Evolutionary conservation across 2,329 filamentous ascomycete genomes (phyloP).

Genomic region (Talaromyces sp.): DNA sequence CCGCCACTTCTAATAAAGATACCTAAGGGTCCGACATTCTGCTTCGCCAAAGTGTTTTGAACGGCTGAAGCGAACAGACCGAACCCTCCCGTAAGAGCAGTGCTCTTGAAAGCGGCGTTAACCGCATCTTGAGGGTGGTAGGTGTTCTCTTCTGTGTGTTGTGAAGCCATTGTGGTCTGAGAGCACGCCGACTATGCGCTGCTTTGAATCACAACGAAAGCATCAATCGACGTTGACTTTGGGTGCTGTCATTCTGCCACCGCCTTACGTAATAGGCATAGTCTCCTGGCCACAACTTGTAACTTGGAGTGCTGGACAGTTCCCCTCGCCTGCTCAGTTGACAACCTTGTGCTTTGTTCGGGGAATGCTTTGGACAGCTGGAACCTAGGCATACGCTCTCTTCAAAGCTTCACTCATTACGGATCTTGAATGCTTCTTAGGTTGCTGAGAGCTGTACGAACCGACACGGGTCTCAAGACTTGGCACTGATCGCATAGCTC

Average conservation of each 20-base stretch:
- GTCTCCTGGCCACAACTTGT: neutral
- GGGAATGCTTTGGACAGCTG: no score
- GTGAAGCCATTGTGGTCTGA: constrained; percentile 45
- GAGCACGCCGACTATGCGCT: constrained; percentile 16
- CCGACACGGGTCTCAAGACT: neutral
- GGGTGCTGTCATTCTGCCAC: constrained; percentile 12
- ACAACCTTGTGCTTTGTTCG: neutral
- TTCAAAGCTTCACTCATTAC: neutral
- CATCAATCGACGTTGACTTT: constrained; percentile 12
- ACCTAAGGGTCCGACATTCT: constrained; percentile 74
- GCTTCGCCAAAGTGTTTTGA: constrained; percentile 78
- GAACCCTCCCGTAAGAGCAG: constrained; percentile 58
- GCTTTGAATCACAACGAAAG: neutral
- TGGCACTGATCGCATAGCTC: constrained; percentile 10
- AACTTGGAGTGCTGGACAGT: neutral
- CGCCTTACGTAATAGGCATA: constrained; percentile 12
- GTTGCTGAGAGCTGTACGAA: neutral
- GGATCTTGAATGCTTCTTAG: neutral
- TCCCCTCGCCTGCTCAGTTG: neutral
- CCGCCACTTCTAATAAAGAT: constrained; percentile 74
- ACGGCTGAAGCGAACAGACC: constrained; percentile 71
- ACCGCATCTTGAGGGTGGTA: constrained; percentile 75
- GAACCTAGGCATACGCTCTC: neutral
- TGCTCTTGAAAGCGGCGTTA: constrained; percentile 59
- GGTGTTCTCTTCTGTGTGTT: constrained; percentile 40